phyloP scores from a whole-genome alignment of 768 basidiomycete species.

The Pholiota conissans region DNA sequence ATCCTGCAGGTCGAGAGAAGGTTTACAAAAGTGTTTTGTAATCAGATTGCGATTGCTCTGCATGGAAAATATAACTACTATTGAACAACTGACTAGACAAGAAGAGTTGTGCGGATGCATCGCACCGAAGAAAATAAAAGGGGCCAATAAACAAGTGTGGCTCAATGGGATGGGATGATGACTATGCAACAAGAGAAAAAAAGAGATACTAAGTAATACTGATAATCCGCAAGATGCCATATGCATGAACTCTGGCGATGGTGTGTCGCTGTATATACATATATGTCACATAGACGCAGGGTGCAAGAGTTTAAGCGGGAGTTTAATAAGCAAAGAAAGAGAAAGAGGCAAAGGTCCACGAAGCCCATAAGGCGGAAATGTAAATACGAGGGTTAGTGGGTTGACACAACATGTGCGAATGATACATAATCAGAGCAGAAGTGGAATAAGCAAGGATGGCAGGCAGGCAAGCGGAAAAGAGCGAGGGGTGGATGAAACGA shows the following conservation, averaged over 20 bases:
- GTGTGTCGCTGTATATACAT: slow-evolving; percentile 1
- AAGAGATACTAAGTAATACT: neutral
- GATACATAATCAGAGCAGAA: slow-evolving; percentile 1
- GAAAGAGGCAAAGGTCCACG: slow-evolving; percentile 2
- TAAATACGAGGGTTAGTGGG: slow-evolving; percentile 2
- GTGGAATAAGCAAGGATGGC: neutral
- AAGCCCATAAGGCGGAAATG: neutral
- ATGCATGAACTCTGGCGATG: neutral
- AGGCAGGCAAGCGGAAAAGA: neutral
- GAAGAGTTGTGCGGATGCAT: neutral
- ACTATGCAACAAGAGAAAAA: slow-evolving; percentile 5
- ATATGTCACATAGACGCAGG: slow-evolving; percentile 11
- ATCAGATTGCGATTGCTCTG: slow-evolving; percentile 1
- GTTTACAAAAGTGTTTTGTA: neutral
- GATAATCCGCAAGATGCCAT: slow-evolving; percentile 1
- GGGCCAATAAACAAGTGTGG: slow-evolving; percentile 3
- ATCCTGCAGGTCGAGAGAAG: neutral
- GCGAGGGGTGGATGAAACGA: neutral
- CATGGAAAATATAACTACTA: slow-evolving; percentile 5
- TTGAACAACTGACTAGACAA: neutral
- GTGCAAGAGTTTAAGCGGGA: no score
- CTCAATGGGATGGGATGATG: neutral
- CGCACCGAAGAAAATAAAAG: neutral
- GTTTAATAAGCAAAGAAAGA: slow-evolving; percentile 8
- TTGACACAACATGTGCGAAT: slow-evolving; percentile 4